phyloP scores from a whole-genome alignment of 371 early-diverging fungal species.

The Mortierella sp. region DNA sequence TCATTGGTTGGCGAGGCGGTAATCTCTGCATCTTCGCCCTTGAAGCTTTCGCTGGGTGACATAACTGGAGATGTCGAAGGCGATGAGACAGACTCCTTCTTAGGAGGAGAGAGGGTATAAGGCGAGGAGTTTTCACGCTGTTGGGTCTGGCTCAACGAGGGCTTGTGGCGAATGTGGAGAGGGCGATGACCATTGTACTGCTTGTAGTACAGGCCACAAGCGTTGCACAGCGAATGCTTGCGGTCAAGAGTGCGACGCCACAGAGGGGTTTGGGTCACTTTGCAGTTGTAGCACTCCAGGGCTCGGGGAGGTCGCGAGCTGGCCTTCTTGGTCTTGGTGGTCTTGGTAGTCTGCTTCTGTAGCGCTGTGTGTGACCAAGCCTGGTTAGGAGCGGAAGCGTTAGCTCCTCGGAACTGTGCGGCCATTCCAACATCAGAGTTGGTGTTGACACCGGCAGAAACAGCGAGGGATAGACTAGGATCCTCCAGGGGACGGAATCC shows the following conservation, averaged over 20 bases:
- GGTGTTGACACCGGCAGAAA: constrained; percentile 16
- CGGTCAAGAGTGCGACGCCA: constrained; percentile 86
- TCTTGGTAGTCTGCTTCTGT: constrained; percentile 27
- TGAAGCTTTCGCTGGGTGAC: constrained; percentile 32
- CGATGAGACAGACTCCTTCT: constrained; percentile 22
- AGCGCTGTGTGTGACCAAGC: constrained; percentile 27
- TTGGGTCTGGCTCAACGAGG: constrained; percentile 46
- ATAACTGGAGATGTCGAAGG: constrained; percentile 30
- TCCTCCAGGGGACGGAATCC: constrained; percentile 22
- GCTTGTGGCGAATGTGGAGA: constrained; percentile 69
- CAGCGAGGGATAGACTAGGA: constrained; percentile 8
- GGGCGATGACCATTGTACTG: constrained; percentile 80
- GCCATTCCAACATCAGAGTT: constrained; percentile 1
- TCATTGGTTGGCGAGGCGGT: constrained; percentile 7
- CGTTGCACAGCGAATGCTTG: constrained; percentile 82
- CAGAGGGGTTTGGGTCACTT: constrained; percentile 80
- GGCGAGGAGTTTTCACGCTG: constrained; percentile 47
- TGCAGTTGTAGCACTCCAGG: constrained; percentile 84
- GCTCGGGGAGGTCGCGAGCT: constrained; percentile 66
- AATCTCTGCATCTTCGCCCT: constrained; percentile 21
- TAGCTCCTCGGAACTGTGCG: constrained; percentile 17
- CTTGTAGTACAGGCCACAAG: constrained; percentile 85
- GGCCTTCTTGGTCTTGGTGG: constrained; percentile 42
- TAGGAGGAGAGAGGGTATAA: constrained; percentile 38
- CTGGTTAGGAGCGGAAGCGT: constrained; percentile 13